Base-by-base conservation (phyloP, 192 early-diverging fungal species). In the Coemansia sp. region DNA sequence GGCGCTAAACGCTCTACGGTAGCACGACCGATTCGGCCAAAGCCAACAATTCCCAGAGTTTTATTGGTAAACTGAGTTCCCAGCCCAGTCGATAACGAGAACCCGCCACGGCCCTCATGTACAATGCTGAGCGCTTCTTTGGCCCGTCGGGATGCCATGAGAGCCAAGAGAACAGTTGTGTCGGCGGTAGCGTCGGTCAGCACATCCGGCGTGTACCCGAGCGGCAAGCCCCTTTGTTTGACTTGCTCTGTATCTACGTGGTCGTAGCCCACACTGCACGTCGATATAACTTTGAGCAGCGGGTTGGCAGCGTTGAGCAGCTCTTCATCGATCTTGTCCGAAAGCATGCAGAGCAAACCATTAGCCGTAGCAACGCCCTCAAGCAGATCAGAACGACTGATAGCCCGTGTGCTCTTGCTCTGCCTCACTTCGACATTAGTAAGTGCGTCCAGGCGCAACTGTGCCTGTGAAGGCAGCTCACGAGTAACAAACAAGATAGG, bases 151-250 rank as follows among this genome's bases (percentile, higher is more conserved):
- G 86, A 75, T 0, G 90, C 90, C 31, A 89, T 84, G 27, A 96
- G 74, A 14, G 90, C 83, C 58, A 96, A 74, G n/a, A 91, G 78
- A 4, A 90, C 82, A 0, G 91, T 88, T 3, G 92, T 82, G 39
- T 94, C 93, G 5, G 94, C 94, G 11, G 89, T 90, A 0, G 93
- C 93, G 60, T 94, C 92, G 0, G 94, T 96, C 39, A 94, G 78
- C 1, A 94, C 94, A 57, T 89, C 89, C 5, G 94, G 92, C 1
- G 94, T 96, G 67, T 91, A 86, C 4, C 93, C 93, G 6, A 96
- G 62, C 16, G 51, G 45, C n/a, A 93, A 71, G 2, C 77, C 76
- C 7, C 75, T 73, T 11, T 29, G 10, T 19, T 84, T 68, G 16
- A 88, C 63, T 6, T 80, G 85, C 5, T 58, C 60, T 0, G 85